phyloP scores from a whole-genome alignment of 2,329 filamentous ascomycete genomes.

The Dactylellina sp. region DNA sequence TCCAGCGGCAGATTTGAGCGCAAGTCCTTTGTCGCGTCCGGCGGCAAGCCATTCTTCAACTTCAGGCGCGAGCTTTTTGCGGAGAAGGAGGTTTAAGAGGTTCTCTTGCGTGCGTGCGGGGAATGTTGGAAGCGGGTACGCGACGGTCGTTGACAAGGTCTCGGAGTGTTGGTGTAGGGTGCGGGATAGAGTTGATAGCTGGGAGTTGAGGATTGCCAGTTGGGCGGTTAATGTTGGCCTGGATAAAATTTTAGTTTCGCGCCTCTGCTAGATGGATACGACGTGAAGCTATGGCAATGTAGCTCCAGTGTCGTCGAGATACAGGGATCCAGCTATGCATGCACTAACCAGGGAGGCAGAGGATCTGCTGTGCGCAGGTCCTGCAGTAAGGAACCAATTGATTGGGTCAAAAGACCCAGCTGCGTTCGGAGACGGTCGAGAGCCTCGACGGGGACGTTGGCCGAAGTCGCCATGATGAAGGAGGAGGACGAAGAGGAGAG shows the following conservation, averaged over 20 bases:
- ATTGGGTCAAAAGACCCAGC: conserved; percentile 47
- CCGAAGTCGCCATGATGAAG: neutral
- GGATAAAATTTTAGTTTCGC: too few species aligned
- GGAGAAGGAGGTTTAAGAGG: conserved; percentile 68
- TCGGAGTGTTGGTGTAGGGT: conserved; percentile 68
- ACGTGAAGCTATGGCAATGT: too few species aligned
- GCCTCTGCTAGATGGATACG: too few species aligned
- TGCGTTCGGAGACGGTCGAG: conserved; percentile 51
- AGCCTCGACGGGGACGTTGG: conserved; percentile 36
- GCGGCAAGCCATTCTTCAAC: conserved; percentile 72
- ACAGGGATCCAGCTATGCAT: conserved; percentile 9
- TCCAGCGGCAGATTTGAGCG: conserved; percentile 21
- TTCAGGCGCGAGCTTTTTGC: conserved; percentile 71
- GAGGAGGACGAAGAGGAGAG: neutral
- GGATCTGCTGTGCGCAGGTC: conserved; percentile 66
- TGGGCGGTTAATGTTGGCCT: conserved; percentile 18
- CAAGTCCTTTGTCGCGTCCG: conserved; percentile 62
- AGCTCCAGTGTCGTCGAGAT: conserved; percentile 23
- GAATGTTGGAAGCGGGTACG: conserved; percentile 69
- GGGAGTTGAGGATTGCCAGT: conserved; percentile 66
- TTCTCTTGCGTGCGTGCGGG: conserved; percentile 66
- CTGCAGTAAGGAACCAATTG: conserved; percentile 65
- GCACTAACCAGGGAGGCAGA: conserved; percentile 67
- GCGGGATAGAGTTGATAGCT: conserved; percentile 68
- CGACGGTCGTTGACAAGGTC: conserved; percentile 68